Evolutionary conservation across 2,329 filamentous ascomycete genomes (phyloP).

Genomic region (Xylaria sp.): DNA sequence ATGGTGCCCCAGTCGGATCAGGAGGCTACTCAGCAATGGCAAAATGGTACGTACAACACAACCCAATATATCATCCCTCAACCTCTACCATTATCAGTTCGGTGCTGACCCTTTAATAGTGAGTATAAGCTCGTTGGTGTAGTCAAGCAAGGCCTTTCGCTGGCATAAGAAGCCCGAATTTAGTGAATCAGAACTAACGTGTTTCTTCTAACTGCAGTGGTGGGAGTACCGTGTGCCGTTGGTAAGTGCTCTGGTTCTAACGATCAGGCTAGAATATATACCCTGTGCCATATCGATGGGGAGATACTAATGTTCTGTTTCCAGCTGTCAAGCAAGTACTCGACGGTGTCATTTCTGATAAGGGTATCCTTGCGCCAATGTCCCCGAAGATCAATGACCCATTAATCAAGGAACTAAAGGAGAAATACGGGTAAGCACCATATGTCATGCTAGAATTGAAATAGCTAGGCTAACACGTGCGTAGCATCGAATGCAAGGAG

Average conservation of each 20-base stretch:
- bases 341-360: slow-evolving; percentile 77
- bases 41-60: slow-evolving; percentile 52
- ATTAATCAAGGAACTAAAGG: slow-evolving; percentile 69
- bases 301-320: background rate
- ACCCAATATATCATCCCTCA: background rate
- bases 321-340: slow-evolving; percentile 79
- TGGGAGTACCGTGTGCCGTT: slow-evolving; percentile 1
- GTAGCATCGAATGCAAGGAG: slow-evolving; percentile 58
- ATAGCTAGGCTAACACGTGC: background rate
- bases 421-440: slow-evolving; percentile 46
- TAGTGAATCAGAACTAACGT: background rate
- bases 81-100: background rate
- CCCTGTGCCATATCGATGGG: background rate
- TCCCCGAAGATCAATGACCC: slow-evolving; percentile 73
- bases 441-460: slow-evolving; percentile 53
- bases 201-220: background rate
- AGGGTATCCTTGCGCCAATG: slow-evolving; percentile 83
- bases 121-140: background rate
- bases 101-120: background rate
- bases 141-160: background rate
- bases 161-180: background rate
- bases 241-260: background rate
- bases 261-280: background rate
- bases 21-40: slow-evolving; percentile 87
- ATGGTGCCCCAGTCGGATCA: slow-evolving; percentile 70